These are phyloP conservation scores for Ophiostoma sp. DNA, from an alignment of 2,329 filamentous ascomycete species.

Conservation along the genomic window DNA sequence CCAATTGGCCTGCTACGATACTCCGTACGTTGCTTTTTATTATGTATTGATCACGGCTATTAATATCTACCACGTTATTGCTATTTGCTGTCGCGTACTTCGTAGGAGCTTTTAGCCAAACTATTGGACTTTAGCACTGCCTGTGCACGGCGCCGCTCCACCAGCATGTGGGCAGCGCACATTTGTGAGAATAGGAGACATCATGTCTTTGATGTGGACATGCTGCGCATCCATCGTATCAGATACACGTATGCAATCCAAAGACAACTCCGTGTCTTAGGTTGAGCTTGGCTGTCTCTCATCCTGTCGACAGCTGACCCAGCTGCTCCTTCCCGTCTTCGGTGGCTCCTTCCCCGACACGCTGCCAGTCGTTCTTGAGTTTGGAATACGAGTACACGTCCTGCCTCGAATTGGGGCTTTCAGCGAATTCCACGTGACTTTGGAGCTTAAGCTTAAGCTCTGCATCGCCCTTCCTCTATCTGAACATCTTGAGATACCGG, in stretches of 20 bases:
- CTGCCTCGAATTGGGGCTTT: too few relatives aligned
- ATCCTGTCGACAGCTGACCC: background rate
- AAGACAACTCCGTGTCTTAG: constrained; percentile 2
- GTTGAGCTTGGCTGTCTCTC: background rate
- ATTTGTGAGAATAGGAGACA: background rate
- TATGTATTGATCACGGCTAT: background rate
- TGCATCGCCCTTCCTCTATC: too few relatives aligned
- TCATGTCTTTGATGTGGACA: background rate
- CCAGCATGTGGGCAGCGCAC: background rate
- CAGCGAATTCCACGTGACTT: too few relatives aligned
- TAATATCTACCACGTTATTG: constrained; percentile 1
- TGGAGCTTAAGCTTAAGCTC: too few relatives aligned
- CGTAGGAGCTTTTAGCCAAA: background rate
- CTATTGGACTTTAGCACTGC: background rate
- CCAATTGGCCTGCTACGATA: too few relatives aligned
- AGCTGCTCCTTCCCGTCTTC: background rate
- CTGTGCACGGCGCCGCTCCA: background rate
- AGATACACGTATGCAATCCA: background rate
- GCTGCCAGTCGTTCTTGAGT: too few relatives aligned
- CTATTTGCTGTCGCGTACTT: background rate
- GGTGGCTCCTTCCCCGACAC: background rate
- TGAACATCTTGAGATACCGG: background rate
- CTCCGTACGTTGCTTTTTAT: background rate
- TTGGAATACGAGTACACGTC: too few relatives aligned
- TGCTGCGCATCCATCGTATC: background rate